A percentile compares a stretch with the other conserved stretches of the same genome.
phyloP scores from a whole-genome alignment of 2,329 filamentous ascomycete genomes.

The Biscogniauxia sp. region DNA sequence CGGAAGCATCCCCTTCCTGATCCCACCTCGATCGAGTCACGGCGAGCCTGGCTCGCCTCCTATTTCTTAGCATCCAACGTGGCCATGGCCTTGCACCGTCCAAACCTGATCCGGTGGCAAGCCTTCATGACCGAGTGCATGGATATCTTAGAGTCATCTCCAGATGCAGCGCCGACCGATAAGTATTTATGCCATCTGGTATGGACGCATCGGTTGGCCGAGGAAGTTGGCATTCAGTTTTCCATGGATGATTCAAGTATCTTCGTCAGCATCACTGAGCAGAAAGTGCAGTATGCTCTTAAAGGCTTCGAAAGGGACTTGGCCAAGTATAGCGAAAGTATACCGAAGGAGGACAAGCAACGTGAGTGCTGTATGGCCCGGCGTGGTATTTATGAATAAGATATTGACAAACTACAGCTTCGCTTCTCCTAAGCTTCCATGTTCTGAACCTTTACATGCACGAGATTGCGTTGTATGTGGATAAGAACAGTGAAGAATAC shows the following conservation, averaged over 20 bases:
- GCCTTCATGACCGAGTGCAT: conserved; percentile 61
- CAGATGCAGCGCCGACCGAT: conserved; percentile 56
- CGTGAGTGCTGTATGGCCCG: conserved; percentile 43
- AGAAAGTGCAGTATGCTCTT: conserved; percentile 62
- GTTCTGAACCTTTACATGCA: conserved; percentile 72
- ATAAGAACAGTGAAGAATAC: conserved; percentile 52
- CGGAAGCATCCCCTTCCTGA: conserved; percentile 46
- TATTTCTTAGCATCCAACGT: conserved; percentile 60
- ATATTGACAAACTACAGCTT: conserved; percentile 42
- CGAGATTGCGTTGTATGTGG: conserved; percentile 68
- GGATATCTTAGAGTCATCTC: conserved; percentile 51
- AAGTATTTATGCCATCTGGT: conserved; percentile 57
- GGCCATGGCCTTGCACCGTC: conserved; percentile 59
- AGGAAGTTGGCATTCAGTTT: conserved; percentile 67
- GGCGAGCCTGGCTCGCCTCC: conserved; percentile 58
- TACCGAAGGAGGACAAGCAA: conserved; percentile 51
- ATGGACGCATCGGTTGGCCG: conserved; percentile 60
- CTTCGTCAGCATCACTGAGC: conserved; percentile 55
- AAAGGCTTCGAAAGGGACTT: conserved; percentile 64
- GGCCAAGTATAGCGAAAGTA: conserved; percentile 55
- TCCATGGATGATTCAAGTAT: conserved; percentile 62
- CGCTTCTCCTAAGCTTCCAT: conserved; percentile 61
- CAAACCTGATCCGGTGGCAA: conserved; percentile 59
- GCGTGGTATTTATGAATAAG: conserved; percentile 16
- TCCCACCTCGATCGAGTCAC: conserved; percentile 52